Evolutionary conservation across 257 asterid species (phyloP).

Genomic region (Solanum sejunctum): DNA sequence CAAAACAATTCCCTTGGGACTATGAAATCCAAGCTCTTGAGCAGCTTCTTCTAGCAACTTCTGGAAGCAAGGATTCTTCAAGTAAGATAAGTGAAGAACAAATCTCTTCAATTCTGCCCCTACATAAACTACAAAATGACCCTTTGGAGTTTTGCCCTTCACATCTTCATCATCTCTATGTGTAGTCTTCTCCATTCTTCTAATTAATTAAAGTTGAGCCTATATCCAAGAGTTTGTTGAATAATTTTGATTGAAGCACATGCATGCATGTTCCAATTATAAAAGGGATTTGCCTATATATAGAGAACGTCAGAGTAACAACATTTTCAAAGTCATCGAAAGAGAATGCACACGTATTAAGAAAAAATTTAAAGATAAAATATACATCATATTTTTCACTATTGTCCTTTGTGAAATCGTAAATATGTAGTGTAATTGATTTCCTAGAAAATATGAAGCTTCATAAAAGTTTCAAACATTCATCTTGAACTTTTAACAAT

Average conservation of each 20-base stretch:
- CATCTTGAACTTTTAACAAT: too few species aligned
- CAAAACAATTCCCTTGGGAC: conserved; percentile 7
- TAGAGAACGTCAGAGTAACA: neutral
- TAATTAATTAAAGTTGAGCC: neutral
- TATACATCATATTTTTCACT: too few species aligned
- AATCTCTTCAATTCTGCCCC: conserved; percentile 35
- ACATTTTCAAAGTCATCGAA: neutral
- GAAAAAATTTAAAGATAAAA: too few species aligned
- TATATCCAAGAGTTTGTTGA: neutral
- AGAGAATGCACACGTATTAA: neutral
- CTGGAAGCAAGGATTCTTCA: conserved; percentile 39
- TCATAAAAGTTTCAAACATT: too few species aligned
- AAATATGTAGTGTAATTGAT: too few species aligned
- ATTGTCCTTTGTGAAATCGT: too few species aligned
- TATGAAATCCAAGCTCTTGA: conserved; percentile 36
- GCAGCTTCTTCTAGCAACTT: conserved; percentile 45
- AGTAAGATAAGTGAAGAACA: conserved; percentile 36
- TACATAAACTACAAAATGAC: conserved; percentile 60
- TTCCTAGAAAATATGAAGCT: too few species aligned
- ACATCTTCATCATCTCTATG: conserved; percentile 7
- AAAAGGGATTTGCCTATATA: neutral
- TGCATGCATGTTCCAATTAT: neutral
- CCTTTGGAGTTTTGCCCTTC: conserved; percentile 25
- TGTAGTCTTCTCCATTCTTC: neutral
- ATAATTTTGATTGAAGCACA: neutral